Evolutionary conservation across 345 rosid genomes (phyloP).

Genomic region (Aquilaria malaccensis): DNA sequence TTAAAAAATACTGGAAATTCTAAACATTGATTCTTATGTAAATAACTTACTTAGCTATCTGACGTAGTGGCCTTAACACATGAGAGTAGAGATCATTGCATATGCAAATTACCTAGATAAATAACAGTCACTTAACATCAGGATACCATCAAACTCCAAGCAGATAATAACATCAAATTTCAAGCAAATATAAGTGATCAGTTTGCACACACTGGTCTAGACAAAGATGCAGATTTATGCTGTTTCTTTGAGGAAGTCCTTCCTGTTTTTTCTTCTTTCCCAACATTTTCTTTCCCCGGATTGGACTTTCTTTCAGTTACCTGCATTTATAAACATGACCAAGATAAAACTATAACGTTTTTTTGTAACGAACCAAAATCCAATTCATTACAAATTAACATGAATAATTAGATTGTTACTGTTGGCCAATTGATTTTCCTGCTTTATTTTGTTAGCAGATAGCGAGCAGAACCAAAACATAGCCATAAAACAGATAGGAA

Average conservation of each 20-base stretch:
- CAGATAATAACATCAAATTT: constrained; percentile 2
- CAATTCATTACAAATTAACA: no score
- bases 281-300: constrained; percentile 50
- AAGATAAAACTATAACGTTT: not conserved
- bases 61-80: constrained; percentile 85
- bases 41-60: constrained; percentile 80
- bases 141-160: constrained; percentile 3
- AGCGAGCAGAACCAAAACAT: no score
- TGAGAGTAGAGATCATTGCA: constrained; percentile 95
- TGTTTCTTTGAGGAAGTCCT: constrained; percentile 53
- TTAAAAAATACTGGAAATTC: no score
- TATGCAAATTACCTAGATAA: constrained; percentile 62
- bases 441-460: no score
- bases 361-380: not conserved
- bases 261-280: constrained; percentile 39
- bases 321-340: constrained; percentile 21
- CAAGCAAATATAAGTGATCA: constrained; percentile 13
- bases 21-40: not conserved
- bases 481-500: no score
- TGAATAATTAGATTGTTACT: no score
- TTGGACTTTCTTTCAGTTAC: constrained; percentile 62
- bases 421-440: no score
- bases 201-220: constrained; percentile 71
- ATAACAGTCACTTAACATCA: constrained; percentile 3
- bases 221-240: constrained; percentile 46